A percentile compares a stretch with the other conserved stretches of the same genome.
Conservation (phyloP, 2,329 filamentous ascomycete genomes). For the Dactylonectria estremocensis region DNA sequence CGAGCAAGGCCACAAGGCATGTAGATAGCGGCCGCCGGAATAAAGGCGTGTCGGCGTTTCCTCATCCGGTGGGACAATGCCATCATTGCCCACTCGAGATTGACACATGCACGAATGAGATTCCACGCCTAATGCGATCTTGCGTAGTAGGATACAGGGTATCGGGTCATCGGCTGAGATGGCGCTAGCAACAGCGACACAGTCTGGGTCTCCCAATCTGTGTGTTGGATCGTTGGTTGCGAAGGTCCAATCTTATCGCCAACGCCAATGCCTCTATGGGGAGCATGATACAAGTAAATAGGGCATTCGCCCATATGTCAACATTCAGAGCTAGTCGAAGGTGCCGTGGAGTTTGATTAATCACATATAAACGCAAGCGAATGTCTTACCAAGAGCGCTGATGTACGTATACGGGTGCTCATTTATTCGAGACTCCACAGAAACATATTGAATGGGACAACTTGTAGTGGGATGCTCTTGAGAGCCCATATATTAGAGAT, state of each 20-base stretch:
- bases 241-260: no score
- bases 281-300: no score
- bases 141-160: background rate
- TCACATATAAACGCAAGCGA: background rate
- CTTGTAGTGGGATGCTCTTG: conserved; percentile 2
- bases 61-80: background rate
- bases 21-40: background rate
- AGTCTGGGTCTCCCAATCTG: no score
- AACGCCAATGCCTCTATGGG: no score
- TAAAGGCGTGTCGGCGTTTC: background rate
- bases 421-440: background rate
- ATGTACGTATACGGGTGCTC: background rate
- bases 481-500: conserved; percentile 21
- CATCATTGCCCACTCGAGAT: background rate
- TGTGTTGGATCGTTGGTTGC: no score
- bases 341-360: no score
- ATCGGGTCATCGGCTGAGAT: no score
- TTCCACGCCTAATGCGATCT: background rate
- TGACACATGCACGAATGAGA: background rate
- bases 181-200: no score
- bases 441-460: conserved; percentile 1
- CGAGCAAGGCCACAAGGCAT: background rate
- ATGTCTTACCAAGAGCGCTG: no score
- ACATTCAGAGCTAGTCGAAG: no score
- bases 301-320: no score